Base-by-base conservation (phyloP, 805 yeast genomes). In the Candida pseudoglaebosa region DNA sequence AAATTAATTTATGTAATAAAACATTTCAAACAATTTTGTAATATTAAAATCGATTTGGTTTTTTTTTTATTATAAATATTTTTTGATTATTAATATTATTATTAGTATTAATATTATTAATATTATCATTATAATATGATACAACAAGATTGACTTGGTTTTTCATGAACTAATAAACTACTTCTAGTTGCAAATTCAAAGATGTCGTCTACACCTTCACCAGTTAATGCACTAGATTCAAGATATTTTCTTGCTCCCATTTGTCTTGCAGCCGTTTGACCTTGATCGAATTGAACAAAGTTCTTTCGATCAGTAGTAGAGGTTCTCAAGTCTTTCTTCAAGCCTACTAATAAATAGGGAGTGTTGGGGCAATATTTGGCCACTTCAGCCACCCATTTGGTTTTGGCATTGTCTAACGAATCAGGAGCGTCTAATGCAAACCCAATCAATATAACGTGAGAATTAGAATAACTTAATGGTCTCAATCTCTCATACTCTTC, bases 121-220 rank as follows among this genome's bases (percentile, higher is more conserved):
- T 21, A 7, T 21, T 10, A 26, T 13, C 13, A 16, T 29, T 45
- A 62, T 29, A 62, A 42, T 20, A 67, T 58, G 4, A 52, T 46
- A 48, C 73, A 67, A 45, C 73, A 67, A 8, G 60, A 46, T 43
- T 37, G 49, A 30, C 46, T 47, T 3, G 58, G 50, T 33, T 56
- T 57, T 24, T 60, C 62, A 14, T 50, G 46, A 21, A 56, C 55
- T 24, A 88, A 61, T 40, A 88, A 63, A 54, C 93, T 82, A 3
- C 90, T 81, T 49, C 97, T 71, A 1, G 95, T 86, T 12, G 97
- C 96, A 36, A 79, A 78, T 61, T 90, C 97, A 58, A 90, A 89
- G 2, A 90, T 90, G 54, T 86, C 95, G 59, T 89, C 96, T 16
- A 90, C 97, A 9, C 95, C 95, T 56, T 87, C 95, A 4, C 97